These are phyloP conservation scores for Pistacia vera DNA, from an alignment of 345 rosid species.

Conservation along the genomic window DNA sequence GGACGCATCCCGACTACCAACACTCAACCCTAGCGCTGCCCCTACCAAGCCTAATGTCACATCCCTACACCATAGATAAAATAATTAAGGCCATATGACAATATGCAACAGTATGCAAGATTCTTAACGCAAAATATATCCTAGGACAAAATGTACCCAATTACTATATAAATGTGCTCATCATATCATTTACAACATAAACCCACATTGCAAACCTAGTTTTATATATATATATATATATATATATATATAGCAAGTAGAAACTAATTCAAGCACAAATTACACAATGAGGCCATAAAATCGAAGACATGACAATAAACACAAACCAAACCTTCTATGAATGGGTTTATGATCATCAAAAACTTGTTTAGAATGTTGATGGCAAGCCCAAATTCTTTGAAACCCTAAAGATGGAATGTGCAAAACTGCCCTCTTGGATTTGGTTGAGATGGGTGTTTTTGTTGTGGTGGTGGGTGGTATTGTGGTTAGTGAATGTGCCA, in stretches of 20 bases:
- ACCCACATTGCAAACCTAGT: background rate
- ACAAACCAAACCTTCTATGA: conserved; percentile 43
- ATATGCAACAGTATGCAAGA: background rate
- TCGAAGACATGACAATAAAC: no score
- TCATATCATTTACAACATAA: no score
- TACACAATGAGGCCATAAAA: no score
- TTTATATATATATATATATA: no score
- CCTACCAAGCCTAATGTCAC: conserved; percentile 46
- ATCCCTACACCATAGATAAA: conserved; percentile 33
- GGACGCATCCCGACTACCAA: conserved; percentile 39
- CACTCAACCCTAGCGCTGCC: conserved; percentile 47
- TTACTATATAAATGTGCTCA: no score
- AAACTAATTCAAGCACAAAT: no score
- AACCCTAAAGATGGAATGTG: conserved; percentile 24
- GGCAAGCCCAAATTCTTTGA: conserved; percentile 23
- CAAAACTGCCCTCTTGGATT: background rate
- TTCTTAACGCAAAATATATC: no score
- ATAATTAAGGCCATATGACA: background rate
- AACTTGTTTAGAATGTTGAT: conserved; percentile 6
- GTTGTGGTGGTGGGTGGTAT: conserved; percentile 36
- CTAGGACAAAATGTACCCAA: no score
- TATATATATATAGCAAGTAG: no score
- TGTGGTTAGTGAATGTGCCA: conserved; percentile 48
- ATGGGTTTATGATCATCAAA: conserved; percentile 24
- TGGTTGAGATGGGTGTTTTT: conserved; percentile 21